Evolutionary conservation across 1,139 yeast genomes (phyloP).

Genomic region (Kodamaea sp.): DNA sequence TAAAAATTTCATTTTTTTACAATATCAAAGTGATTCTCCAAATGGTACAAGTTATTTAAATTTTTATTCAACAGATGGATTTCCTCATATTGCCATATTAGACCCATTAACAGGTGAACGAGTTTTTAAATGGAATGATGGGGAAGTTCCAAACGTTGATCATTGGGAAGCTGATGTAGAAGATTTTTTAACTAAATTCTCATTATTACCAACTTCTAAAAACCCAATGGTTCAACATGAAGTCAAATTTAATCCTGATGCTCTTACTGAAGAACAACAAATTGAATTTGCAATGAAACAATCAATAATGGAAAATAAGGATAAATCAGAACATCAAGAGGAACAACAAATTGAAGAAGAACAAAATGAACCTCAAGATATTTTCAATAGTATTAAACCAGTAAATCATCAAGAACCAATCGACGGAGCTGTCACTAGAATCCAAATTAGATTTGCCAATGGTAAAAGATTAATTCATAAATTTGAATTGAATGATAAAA

Average conservation of each 20-base stretch:
- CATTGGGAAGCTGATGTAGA: constrained; percentile 61
- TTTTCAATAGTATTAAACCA: constrained; percentile 46
- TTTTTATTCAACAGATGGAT: constrained; percentile 62
- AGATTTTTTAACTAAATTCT: constrained; percentile 57
- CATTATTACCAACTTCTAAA: constrained; percentile 59
- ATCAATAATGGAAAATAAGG: constrained; percentile 41
- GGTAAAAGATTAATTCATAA: constrained; percentile 81
- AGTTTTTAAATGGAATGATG: constrained; percentile 63
- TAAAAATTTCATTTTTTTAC: constrained; percentile 73
- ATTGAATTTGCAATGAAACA: constrained; percentile 72
- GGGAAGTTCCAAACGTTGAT: constrained; percentile 52
- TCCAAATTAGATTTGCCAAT: constrained; percentile 83
- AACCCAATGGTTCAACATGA: constrained; percentile 68
- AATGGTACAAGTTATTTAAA: constrained; percentile 68
- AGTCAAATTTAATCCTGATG: constrained; percentile 52
- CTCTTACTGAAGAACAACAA: constrained; percentile 81
- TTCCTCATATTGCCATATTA: constrained; percentile 86
- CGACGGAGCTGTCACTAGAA: constrained; percentile 63
- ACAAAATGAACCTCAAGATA: constrained; percentile 12
- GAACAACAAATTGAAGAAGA: constrained; percentile 6
- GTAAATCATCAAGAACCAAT: constrained; percentile 59
- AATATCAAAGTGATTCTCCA: constrained; percentile 73
- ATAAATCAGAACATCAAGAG: constrained; percentile 12
- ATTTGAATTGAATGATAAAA: constrained; percentile 46
- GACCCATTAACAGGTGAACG: constrained; percentile 97